Conservation (phyloP, 1,284 basidiomycete genomes). For the Ustilago nuda region DNA sequence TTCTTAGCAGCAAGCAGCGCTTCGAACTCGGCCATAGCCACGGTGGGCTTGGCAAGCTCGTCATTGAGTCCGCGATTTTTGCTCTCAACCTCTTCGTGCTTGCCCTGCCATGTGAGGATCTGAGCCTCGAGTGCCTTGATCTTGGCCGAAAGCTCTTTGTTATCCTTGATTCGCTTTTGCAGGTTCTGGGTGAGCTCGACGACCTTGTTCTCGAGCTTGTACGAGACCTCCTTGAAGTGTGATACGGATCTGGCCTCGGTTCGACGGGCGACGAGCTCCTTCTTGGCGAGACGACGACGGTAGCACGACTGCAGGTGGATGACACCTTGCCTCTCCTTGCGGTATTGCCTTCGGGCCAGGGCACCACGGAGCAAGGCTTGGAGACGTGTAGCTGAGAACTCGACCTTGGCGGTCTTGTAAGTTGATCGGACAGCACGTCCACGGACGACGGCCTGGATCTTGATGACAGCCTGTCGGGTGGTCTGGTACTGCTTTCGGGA, state of each 20-base stretch:
- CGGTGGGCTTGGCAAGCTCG: constrained; percentile 79
- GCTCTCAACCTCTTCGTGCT: constrained; percentile 88
- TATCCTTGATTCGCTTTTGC: constrained; percentile 90
- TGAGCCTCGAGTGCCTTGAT: constrained; percentile 85
- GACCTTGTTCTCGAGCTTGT: constrained; percentile 98
- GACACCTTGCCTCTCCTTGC: constrained; percentile 79
- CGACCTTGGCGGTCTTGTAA: constrained; percentile 76
- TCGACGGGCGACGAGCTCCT: constrained; percentile 83
- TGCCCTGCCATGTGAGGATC: constrained; percentile 83
- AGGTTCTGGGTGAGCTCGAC: constrained; percentile 97
- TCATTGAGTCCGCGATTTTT: constrained; percentile 80
- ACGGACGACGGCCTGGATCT: constrained; percentile 85
- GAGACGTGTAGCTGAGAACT: constrained; percentile 78
- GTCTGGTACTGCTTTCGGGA: constrained; percentile 79
- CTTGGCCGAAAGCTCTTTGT: constrained; percentile 83
- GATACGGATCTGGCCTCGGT: constrained; percentile 95
- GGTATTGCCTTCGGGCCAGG: constrained; percentile 76
- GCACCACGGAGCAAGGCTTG: constrained; percentile 90
- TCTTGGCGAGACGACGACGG: constrained; percentile 86
- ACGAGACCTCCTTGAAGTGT: constrained; percentile 99
- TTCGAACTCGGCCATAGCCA: constrained; percentile 80
- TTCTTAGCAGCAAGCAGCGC: constrained; percentile 81
- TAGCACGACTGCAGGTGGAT: constrained; percentile 91
- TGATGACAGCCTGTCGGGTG: constrained; percentile 76
- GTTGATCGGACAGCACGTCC: constrained; percentile 80